phyloP scores from a whole-genome alignment of 768 basidiomycete genomes.

The Termitomyces sp. region DNA sequence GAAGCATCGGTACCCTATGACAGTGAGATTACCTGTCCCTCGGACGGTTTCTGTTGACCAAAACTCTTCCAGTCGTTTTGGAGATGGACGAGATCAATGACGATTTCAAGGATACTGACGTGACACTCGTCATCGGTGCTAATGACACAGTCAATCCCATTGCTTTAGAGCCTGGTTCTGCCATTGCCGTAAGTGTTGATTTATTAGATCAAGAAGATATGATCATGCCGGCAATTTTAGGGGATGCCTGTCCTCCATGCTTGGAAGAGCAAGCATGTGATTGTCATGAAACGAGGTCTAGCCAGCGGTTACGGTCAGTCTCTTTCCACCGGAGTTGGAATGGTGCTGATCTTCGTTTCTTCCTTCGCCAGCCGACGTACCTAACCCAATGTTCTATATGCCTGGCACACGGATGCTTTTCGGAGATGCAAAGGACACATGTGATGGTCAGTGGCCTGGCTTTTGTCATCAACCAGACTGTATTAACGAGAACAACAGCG shows the following conservation, averaged over 20 bases:
- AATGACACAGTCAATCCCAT: constrained; percentile 94
- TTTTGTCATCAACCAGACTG: background rate
- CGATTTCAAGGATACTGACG: constrained; percentile 84
- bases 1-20: constrained; percentile 91
- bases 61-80: constrained; percentile 62
- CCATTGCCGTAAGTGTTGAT: constrained; percentile 60
- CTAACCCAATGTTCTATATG: constrained; percentile 95
- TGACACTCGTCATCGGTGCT: constrained; percentile 89
- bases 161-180: constrained; percentile 80
- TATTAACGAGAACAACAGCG: constrained; percentile 8
- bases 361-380: constrained; percentile 69
- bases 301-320: constrained; percentile 79
- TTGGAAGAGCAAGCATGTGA: constrained; percentile 91
- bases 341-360: background rate
- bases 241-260: constrained; percentile 92
- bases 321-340: background rate
- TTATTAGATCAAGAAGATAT: background rate
- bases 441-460: constrained; percentile 58
- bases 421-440: constrained; percentile 88
- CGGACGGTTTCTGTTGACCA: background rate
- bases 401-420: constrained; percentile 88
- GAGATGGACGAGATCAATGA: constrained; percentile 97
- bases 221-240: constrained; percentile 24
- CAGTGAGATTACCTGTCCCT: constrained; percentile 42
- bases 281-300: constrained; percentile 93